phyloP scores from a whole-genome alignment of 108 stramenopile species.

The Conticribra weissflogii region DNA sequence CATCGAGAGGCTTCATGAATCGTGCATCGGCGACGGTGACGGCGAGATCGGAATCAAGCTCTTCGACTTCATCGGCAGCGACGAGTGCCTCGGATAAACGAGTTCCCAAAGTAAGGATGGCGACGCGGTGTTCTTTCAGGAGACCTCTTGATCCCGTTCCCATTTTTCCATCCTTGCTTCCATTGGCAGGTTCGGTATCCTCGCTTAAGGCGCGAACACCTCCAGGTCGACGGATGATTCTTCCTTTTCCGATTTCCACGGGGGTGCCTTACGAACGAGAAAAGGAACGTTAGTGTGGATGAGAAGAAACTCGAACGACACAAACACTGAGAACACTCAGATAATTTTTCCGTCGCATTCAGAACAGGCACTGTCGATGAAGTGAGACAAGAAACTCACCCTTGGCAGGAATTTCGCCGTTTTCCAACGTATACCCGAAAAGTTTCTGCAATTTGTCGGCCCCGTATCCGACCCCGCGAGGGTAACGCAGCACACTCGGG shows the following conservation, averaged over 20 bases:
- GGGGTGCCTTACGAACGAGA: slow-evolving; percentile 63
- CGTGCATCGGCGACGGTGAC: slow-evolving; percentile 97
- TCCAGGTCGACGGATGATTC: slow-evolving; percentile 84
- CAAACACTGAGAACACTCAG: too few species aligned
- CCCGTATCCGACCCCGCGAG: slow-evolving; percentile 94
- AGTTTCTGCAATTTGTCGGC: slow-evolving; percentile 81
- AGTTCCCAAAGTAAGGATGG: slow-evolving; percentile 92
- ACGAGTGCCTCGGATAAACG: slow-evolving; percentile 87
- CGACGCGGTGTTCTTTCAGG: slow-evolving; percentile 82
- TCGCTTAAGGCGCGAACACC: slow-evolving; percentile 68
- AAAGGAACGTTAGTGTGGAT: slow-evolving; percentile 11
- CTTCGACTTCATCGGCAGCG: slow-evolving; percentile 93
- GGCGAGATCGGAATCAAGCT: slow-evolving; percentile 73
- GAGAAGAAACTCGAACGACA: too few species aligned
- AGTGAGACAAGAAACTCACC: slow-evolving; percentile 51
- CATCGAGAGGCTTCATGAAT: slow-evolving; percentile 96
- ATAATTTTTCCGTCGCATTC: too few species aligned
- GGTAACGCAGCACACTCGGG: slow-evolving; percentile 90
- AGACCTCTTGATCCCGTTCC: slow-evolving; percentile 65
- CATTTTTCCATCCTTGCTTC: slow-evolving; percentile 43
- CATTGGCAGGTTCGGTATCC: slow-evolving; percentile 35
- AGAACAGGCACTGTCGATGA: background rate
- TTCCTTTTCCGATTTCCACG: slow-evolving; percentile 93
- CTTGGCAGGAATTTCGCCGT: slow-evolving; percentile 77
- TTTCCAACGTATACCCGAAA: slow-evolving; percentile 87